These are phyloP conservation scores for Candida tropicalis DNA, from an alignment of 1,139 yeast genomes.

Conservation along the genomic window DNA sequence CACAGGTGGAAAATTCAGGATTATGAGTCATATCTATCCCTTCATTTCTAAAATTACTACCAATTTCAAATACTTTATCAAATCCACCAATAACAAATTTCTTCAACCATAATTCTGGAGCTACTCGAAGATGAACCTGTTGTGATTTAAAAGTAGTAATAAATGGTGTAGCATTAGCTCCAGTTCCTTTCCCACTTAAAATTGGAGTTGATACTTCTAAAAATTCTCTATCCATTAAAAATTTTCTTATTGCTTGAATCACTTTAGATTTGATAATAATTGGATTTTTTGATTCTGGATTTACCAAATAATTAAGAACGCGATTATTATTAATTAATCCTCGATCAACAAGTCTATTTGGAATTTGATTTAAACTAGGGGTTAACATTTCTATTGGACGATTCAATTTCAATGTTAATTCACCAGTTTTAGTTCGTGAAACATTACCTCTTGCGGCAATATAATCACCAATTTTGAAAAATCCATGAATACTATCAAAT, in stretches of 20 bases:
- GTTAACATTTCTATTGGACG: conserved; percentile 54
- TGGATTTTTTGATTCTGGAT: conserved; percentile 47
- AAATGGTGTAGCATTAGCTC: conserved; percentile 91
- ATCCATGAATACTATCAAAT: conserved; percentile 47
- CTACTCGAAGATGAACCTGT: conserved; percentile 69
- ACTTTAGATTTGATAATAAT: conserved; percentile 59
- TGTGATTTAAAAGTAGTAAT: conserved; percentile 52
- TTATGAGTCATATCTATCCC: conserved; percentile 93
- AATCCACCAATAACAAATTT: conserved; percentile 80
- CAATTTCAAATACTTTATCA: conserved; percentile 85
- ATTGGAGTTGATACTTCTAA: conserved; percentile 90
- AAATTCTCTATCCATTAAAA: conserved; percentile 58
- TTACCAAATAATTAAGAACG: conserved; percentile 74
- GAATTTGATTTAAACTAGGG: conserved; percentile 67
- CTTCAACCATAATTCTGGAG: conserved; percentile 95
- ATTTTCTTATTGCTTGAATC: conserved; percentile 56
- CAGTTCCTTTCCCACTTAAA: conserved; percentile 69
- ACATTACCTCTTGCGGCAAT: conserved; percentile 68
- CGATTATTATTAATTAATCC: conserved; percentile 66
- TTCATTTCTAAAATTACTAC: conserved; percentile 85
- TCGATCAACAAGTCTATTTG: conserved; percentile 58
- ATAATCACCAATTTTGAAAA: conserved; percentile 71
- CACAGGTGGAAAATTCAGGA: conserved; percentile 94
- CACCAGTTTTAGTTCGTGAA: conserved; percentile 76
- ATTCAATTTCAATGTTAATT: conserved; percentile 68